Percentiles rank a stretch among this genome's conserved stretches.
Evolutionary conservation across 176 grass and related monocot genomes (phyloP).

Genomic region (Oryza glumipatula): DNA sequence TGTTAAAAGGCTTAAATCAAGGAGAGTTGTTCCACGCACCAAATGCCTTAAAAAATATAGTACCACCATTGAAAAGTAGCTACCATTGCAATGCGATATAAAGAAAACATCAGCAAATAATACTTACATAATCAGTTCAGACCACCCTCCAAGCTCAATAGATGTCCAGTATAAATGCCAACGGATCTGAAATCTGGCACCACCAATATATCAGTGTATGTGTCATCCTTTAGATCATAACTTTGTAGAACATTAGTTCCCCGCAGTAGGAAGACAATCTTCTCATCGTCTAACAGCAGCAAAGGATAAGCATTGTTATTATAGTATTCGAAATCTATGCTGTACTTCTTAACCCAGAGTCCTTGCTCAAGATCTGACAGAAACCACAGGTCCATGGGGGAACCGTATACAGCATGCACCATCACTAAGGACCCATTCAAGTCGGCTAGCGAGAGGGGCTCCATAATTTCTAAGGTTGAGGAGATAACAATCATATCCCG

Average conservation of each 20-base stretch:
- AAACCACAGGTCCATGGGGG: not conserved
- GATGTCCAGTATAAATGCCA: conserved; percentile 16
- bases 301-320: not conserved
- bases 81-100: not conserved
- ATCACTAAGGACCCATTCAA: conserved; percentile 25
- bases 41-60: not conserved
- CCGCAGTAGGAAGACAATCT: not conserved
- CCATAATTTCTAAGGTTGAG: not conserved
- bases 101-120: not conserved
- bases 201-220: not conserved
- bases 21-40: not conserved
- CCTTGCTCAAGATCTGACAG: not conserved
- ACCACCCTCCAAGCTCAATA: not conserved
- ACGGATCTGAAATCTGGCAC: not conserved
- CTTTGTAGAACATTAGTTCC: not conserved
- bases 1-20: not conserved
- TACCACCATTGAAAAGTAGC: not conserved
- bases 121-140: not conserved
- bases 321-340: too few species aligned
- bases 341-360: conserved; percentile 9
- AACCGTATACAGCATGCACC: not conserved
- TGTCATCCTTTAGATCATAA: not conserved
- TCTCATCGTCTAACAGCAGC: not conserved
- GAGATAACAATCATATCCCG: not conserved
- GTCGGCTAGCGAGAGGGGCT: conserved; percentile 10